Conservation (phyloP, 1,139 yeast species). For the Debaryomyces sp. region DNA sequence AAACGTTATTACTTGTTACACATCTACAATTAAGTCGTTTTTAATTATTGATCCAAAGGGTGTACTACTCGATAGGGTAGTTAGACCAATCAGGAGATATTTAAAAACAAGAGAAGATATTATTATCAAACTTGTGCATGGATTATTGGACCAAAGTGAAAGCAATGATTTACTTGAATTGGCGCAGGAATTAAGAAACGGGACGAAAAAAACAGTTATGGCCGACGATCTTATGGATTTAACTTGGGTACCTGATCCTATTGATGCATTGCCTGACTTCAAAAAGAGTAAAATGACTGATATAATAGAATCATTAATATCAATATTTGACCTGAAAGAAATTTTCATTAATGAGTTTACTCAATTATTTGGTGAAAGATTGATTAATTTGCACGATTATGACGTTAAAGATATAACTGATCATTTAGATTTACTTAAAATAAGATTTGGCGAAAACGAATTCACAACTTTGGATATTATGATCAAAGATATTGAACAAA, state of each 20-base stretch:
- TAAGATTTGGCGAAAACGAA: conserved; percentile 67
- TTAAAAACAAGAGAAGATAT: conserved; percentile 77
- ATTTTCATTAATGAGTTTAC: conserved; percentile 73
- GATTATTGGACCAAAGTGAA: conserved; percentile 57
- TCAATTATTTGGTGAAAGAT: conserved; percentile 62
- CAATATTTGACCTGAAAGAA: conserved; percentile 80
- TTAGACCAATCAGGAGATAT: conserved; percentile 69
- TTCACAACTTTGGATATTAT: conserved; percentile 78
- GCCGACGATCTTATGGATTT: conserved; percentile 48
- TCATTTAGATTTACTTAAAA: conserved; percentile 57
- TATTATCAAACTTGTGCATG: conserved; percentile 67
- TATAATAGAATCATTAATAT: conserved; percentile 68
- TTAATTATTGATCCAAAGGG: conserved; percentile 86
- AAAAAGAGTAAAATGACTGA: conserved; percentile 65
- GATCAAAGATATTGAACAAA: conserved; percentile 73
- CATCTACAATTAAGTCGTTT: conserved; percentile 73
- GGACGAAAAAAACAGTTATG: conserved; percentile 13
- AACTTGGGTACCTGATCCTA: conserved; percentile 87
- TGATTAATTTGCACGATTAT: conserved; percentile 53
- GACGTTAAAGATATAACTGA: conserved; percentile 42
- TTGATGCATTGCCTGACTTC: conserved; percentile 91
- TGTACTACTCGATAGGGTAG: conserved; percentile 74
- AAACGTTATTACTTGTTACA: conserved; percentile 70
- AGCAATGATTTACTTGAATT: conserved; percentile 50
- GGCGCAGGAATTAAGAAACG: conserved; percentile 51